Percentiles rank a stretch among this genome's conserved stretches.
Evolutionary conservation across 805 yeast species (phyloP).

Genomic region (Suhomyces xylopsoci): DNA sequence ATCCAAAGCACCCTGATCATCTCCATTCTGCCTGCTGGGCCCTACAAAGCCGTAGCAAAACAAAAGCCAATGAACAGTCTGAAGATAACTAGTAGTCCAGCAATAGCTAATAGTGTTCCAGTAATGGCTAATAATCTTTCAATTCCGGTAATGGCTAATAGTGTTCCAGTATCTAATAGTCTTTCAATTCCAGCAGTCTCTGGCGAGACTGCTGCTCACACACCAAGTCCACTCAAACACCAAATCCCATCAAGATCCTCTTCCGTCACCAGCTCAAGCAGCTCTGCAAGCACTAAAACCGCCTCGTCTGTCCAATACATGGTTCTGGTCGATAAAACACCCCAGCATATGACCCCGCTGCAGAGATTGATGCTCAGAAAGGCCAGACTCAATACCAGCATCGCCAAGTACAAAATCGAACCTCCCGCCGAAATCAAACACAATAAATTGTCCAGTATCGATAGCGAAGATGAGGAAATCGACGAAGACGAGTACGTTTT

Average conservation of each 20-base stretch:
- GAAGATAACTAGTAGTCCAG: too few relatives aligned
- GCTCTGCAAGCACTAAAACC: constrained; percentile 1
- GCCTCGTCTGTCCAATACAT: constrained; percentile 12
- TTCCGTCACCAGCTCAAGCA: constrained; percentile 14
- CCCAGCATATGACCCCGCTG: constrained; percentile 26
- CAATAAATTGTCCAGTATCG: neutral
- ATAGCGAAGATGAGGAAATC: constrained; percentile 28
- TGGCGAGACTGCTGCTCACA: too few relatives aligned
- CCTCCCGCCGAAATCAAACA: neutral
- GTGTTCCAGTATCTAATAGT: too few relatives aligned
- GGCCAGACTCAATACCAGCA: constrained; percentile 21
- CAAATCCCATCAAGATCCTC: constrained; percentile 15
- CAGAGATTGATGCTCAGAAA: constrained; percentile 28
- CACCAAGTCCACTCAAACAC: constrained; percentile 15
- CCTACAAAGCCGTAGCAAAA: neutral
- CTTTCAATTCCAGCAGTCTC: too few relatives aligned
- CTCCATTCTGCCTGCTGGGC: neutral
- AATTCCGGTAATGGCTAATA: too few relatives aligned
- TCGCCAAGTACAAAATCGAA: constrained; percentile 16
- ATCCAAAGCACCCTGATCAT: neutral
- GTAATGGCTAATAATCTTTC: too few relatives aligned
- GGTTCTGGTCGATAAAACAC: constrained; percentile 22
- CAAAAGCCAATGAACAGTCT: neutral
- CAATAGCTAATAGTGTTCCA: too few relatives aligned
- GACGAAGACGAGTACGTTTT: constrained; percentile 51